Evolutionary conservation across 225 moss, liverwort and hornwort genomes (phyloP).

Genomic region (Polytrichum formosum): DNA sequence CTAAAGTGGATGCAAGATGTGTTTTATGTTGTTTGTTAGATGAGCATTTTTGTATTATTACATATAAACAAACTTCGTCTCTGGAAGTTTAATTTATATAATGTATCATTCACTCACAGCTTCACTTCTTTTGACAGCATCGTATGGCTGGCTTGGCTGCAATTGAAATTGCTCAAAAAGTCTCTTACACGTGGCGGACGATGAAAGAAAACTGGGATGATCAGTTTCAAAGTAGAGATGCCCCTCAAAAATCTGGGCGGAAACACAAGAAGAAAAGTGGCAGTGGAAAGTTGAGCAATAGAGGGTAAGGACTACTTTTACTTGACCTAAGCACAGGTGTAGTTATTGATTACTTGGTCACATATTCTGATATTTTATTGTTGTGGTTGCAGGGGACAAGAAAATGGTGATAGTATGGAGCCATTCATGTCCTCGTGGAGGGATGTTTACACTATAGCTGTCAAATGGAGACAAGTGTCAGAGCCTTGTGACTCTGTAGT

Average conservation of each 20-base stretch:
- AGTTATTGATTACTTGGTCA: conserved; percentile 5
- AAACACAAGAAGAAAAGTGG: conserved; percentile 40
- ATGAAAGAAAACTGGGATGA: conserved; percentile 52
- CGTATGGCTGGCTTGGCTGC: conserved; percentile 92
- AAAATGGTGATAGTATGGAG: conserved; percentile 50
- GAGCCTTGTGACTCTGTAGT: conserved; percentile 96
- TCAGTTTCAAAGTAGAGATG: conserved; percentile 37
- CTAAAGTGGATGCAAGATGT: too few species aligned
- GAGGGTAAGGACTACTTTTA: conserved; percentile 31
- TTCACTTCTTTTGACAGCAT: conserved; percentile 44
- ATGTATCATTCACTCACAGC: not conserved
- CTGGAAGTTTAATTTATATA: not conserved
- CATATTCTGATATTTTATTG: conserved; percentile 1
- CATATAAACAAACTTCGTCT: too few species aligned
- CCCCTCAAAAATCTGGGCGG: conserved; percentile 21
- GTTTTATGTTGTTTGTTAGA: too few species aligned
- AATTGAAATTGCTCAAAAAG: conserved; percentile 83
- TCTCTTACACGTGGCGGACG: conserved; percentile 55
- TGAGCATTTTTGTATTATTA: too few species aligned
- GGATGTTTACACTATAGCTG: conserved; percentile 74
- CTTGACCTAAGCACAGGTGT: not conserved
- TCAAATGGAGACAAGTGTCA: conserved; percentile 82
- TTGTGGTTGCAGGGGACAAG: conserved; percentile 39
- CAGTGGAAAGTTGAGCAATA: conserved; percentile 34
- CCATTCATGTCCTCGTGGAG: conserved; percentile 70